Conservation (phyloP, 106 monocot species). For the Allium cepa region DNA sequence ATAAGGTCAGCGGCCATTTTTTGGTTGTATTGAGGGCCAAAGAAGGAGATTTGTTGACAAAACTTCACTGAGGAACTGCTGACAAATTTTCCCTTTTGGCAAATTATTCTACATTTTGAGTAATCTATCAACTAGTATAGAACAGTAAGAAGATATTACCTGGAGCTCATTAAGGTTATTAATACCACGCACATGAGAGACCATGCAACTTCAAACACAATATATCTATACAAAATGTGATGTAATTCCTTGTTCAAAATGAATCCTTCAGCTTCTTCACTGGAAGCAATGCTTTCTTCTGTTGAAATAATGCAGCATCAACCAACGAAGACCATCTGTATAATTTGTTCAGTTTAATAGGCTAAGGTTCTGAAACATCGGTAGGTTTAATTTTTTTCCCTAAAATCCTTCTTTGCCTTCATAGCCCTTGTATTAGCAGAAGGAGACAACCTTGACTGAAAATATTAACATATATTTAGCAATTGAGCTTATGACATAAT, state of each 20-base stretch:
- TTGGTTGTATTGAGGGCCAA: too few species aligned
- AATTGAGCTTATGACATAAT: neutral
- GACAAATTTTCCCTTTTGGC: neutral
- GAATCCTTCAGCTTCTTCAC: conserved; percentile 79
- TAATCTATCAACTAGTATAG: neutral
- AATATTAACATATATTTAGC: neutral
- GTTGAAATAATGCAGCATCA: conserved; percentile 47
- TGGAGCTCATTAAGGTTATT: conserved; percentile 94
- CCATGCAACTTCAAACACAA: conserved; percentile 93
- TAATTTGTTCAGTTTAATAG: conserved; percentile 20
- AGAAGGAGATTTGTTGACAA: too few species aligned
- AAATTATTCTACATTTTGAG: neutral
- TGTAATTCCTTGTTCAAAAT: conserved; percentile 77
- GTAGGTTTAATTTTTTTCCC: conserved; percentile 28
- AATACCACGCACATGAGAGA: conserved; percentile 71
- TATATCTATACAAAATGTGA: conserved; percentile 74
- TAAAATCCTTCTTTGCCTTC: conserved; percentile 31
- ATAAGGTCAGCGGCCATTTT: too few species aligned
- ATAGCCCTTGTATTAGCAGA: conserved; percentile 67
- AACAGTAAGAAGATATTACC: conserved; percentile 25
- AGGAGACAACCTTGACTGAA: conserved; percentile 94
- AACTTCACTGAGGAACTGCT: too few species aligned
- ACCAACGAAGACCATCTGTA: conserved; percentile 64
- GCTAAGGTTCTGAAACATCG: conserved; percentile 20
- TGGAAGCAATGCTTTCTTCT: conserved; percentile 45